phyloP scores from a whole-genome alignment of 2,329 filamentous ascomycete genomes.

The Fulvia fulva region DNA sequence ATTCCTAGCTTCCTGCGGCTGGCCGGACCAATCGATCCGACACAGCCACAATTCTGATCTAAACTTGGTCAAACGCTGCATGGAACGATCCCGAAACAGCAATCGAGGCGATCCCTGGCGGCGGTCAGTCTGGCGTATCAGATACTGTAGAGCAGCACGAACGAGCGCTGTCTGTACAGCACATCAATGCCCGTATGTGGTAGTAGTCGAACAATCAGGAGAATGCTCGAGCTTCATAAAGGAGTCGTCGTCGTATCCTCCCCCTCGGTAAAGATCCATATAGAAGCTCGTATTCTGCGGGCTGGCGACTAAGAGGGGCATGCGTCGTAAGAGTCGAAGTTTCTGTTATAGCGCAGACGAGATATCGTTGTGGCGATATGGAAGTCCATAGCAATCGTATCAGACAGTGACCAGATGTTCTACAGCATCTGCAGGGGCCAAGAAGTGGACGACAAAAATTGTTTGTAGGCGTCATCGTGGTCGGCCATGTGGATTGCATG shows the following conservation, averaged over 20 bases:
- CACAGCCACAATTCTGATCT: not conserved
- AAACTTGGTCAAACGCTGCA: not conserved
- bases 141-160: conserved; percentile 1
- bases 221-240: too few species aligned
- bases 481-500: not conserved
- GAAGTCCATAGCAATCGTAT: not conserved
- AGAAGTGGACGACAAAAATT: not conserved
- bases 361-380: not conserved
- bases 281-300: conserved; percentile 2
- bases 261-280: not conserved
- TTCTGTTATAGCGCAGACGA: not conserved
- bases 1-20: not conserved
- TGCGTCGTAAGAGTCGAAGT: not conserved
- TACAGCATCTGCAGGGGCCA: conserved; percentile 6
- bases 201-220: not conserved
- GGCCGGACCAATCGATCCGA: not conserved
- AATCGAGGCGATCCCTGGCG: not conserved
- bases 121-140: conserved; percentile 2
- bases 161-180: not conserved
- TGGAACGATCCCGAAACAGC: conserved; percentile 5
- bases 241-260: not conserved
- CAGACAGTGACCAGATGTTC: not conserved
- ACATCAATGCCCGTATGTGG: not conserved
- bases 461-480: not conserved
- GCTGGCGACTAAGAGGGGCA: not conserved